Conservation (phyloP, 441 rosid genomes). For the Pelargonium australe region DNA sequence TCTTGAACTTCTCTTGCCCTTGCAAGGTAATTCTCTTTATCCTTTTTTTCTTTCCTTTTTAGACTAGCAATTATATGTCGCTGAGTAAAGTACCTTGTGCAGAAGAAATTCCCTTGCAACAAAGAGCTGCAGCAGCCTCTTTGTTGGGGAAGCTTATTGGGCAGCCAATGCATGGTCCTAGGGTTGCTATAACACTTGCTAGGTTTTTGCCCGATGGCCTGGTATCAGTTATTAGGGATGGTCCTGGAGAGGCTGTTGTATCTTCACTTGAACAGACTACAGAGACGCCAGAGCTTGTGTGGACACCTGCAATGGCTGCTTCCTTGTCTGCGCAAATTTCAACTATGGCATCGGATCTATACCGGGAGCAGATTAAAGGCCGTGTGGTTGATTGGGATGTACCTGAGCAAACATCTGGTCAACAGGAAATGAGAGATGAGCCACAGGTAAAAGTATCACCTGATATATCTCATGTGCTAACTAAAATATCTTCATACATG, state of each 20-base stretch:
- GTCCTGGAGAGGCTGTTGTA: slow-evolving; percentile 98
- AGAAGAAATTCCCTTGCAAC: slow-evolving; percentile 96
- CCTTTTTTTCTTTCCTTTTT: slow-evolving; percentile 14
- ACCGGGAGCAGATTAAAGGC: slow-evolving; percentile 92
- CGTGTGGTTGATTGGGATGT: slow-evolving; percentile 96
- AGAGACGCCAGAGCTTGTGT: slow-evolving; percentile 99
- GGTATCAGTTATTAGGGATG: slow-evolving; percentile 90
- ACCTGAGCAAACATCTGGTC: slow-evolving; percentile 91
- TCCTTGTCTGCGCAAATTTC: slow-evolving; percentile 94
- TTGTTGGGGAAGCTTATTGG: slow-evolving; percentile 94
- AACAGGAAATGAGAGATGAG: slow-evolving; percentile 89
- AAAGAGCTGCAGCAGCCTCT: slow-evolving; percentile 95
- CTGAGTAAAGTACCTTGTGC: slow-evolving; percentile 15
- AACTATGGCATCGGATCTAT: slow-evolving; percentile 89
- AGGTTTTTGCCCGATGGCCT: slow-evolving; percentile 98
- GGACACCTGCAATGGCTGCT: slow-evolving; percentile 99
- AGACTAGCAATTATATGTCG: slow-evolving; percentile 7
- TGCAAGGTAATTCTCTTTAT: slow-evolving; percentile 50
- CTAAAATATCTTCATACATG: background rate
- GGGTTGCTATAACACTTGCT: slow-evolving; percentile 93
- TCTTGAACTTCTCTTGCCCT: slow-evolving; percentile 90
- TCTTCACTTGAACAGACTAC: slow-evolving; percentile 88
- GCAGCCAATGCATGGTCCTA: slow-evolving; percentile 99
- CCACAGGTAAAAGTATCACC: slow-evolving; percentile 57
- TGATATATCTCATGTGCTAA: slow-evolving; percentile 9